phyloP scores from a whole-genome alignment of 2,329 filamentous ascomycete genomes.

The Neodidymelliopsis sp. region DNA sequence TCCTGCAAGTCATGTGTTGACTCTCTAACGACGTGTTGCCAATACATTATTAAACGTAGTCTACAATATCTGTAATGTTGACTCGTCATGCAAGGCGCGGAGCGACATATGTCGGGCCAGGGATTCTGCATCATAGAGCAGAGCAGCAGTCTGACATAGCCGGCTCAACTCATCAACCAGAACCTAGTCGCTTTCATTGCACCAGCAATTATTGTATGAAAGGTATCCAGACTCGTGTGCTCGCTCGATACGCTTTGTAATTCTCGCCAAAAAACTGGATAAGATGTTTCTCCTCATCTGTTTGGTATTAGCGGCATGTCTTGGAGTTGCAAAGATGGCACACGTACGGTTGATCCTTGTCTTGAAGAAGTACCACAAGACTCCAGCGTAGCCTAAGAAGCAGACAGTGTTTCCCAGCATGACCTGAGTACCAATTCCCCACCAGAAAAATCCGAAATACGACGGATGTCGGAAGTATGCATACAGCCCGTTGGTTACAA shows the following conservation, averaged over 20 bases:
- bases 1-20: conserved; percentile 73
- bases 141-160: too few relatives aligned
- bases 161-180: too few relatives aligned
- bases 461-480: conserved; percentile 79
- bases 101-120: too few relatives aligned
- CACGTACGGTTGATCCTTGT: conserved; percentile 70
- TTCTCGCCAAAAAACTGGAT: conserved; percentile 84
- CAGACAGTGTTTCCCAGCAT: conserved; percentile 86
- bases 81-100: too few relatives aligned
- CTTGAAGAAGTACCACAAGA: conserved; percentile 87
- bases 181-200: too few relatives aligned
- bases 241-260: conserved; percentile 75
- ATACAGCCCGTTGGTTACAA: conserved; percentile 89
- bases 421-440: conserved; percentile 93
- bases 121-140: too few relatives aligned
- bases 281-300: conserved; percentile 80
- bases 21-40: conserved; percentile 17
- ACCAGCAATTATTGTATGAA: conserved; percentile 72
- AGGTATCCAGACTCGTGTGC: conserved; percentile 80
- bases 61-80: too few relatives aligned
- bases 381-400: conserved; percentile 73
- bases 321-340: neutral
- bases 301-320: neutral
- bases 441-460: conserved; percentile 99
- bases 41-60: too few relatives aligned